phyloP scores from a whole-genome alignment of 139 green algal species.

The Desmodesmus armatus region DNA sequence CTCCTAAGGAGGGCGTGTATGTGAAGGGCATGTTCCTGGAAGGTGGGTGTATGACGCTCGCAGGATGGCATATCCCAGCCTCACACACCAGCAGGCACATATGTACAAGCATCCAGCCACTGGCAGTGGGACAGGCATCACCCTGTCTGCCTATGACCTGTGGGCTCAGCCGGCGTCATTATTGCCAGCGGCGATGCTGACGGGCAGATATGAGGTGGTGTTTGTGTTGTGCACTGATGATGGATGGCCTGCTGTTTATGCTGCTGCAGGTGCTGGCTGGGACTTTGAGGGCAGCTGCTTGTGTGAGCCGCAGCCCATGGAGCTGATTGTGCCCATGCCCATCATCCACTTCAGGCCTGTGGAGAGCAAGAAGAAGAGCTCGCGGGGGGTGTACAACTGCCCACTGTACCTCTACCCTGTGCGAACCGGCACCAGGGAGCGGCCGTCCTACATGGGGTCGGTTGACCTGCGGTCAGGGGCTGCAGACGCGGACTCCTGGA shows the following conservation, averaged over 20 bases:
- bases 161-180: too few relatives aligned
- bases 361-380: conserved; percentile 79
- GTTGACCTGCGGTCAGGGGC: conserved; percentile 81
- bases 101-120: not conserved
- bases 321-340: conserved; percentile 92
- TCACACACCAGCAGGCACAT: not conserved
- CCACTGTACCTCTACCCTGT: conserved; percentile 89
- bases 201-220: not conserved
- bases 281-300: conserved; percentile 85
- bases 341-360: conserved; percentile 90
- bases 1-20: conserved; percentile 90
- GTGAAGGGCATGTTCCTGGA: conserved; percentile 89
- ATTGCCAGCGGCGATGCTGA: too few relatives aligned
- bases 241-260: not conserved
- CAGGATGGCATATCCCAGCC: not conserved
- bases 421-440: conserved; percentile 83
- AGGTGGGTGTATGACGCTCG: conserved; percentile 53
- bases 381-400: conserved; percentile 69
- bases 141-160: too few relatives aligned
- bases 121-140: too few relatives aligned
- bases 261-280: conserved; percentile 76
- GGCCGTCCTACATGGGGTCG: conserved; percentile 85
- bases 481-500: conserved; percentile 83
- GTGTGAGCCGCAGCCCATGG: conserved; percentile 88
- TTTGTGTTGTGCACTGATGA: not conserved